Base-by-base conservation (phyloP, 768 basidiomycete genomes). In the Amyloporia xantha region DNA sequence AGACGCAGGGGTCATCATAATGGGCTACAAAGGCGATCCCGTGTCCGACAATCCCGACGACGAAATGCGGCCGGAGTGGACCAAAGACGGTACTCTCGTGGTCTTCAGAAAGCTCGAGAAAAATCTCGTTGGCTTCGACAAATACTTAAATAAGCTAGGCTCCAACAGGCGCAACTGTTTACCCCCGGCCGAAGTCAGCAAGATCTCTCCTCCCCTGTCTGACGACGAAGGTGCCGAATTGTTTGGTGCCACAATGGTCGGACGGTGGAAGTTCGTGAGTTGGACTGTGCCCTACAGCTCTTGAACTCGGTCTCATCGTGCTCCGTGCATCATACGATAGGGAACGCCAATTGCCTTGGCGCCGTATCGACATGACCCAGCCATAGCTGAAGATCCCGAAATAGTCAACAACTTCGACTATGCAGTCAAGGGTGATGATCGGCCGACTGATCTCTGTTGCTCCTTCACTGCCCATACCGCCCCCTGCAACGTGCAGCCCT, bases 201-300 rank as follows among this genome's bases (percentile, higher is more conserved):
- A 33, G 30, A 33, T 33, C 30, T 33, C 30, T 7, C 48, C 44
- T 15, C 23, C 68, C 1, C 56, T 77, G 40, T 65, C 66, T 1
- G 50, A 51, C 6, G 55, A 68, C 44, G 61, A 76, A 49, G 74
- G 76, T n/a, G 69, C 70, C 35, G 75, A 73, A n/a, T 65, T 78
- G 15, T 65, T 74, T 15, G 77, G 76, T 38, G 77, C 77, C 13
- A 68, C 77, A 44, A 63, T 79, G 52, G 66, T 78, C 20, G 78
- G 78, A 11, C 66, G 78, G 19, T 79, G 76, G 77, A 77, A 75
- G 70, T 76, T 73, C 41, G 74, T 75, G 65, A 66, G 20, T 19
- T n/a, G n/a, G n/a, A n/a, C n/a, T n/a, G n/a, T n/a, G n/a, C n/a
- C n/a, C n/a, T n/a, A n/a, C n/a, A n/a, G n/a, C n/a, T n/a, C n/a